Evolutionary conservation across 2,329 filamentous ascomycete genomes (phyloP), one percentile per base, ranked within the genome.

Genomic region (Exophiala sp.): DNA sequence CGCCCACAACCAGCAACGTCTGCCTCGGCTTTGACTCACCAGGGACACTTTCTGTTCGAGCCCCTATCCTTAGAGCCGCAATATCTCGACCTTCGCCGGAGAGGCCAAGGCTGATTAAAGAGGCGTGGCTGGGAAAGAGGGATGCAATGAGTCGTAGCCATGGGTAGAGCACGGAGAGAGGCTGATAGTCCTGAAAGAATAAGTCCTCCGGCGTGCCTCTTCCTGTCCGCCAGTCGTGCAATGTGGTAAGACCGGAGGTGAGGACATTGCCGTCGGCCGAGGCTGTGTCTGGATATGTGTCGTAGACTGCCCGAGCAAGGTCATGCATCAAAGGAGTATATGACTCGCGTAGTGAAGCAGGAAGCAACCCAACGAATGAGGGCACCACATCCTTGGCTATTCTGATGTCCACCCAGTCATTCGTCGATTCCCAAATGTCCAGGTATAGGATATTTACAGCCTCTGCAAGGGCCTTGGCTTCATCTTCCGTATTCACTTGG

Each of bases 101-200:
- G n/a, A 79, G 76, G n/a, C 93, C 93, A 29, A 97, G 81, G 50
- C 72, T 85, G 56, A 85, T 80, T 58, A 85, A 78, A 45, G 80
- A 75, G 35, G 91, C 85, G 59, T 89, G 83, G 0, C 82, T 83
- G 0, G 88, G 84, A 65, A 96, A 97, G 79, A 97, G 89, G 48
- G 88, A 91, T 38, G 88, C 81, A 58, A 96, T 78, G 32, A 96
- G 77, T 42, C 82, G 82, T 84, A 97, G 90, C 93, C 93, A 98
- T 29, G 85, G 86, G n/a, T 79, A 72, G 50, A 95, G 86, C 39
- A 88, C 89, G 2, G 85, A 82, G 18, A 94, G 74, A 1, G 90
- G 88, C 63, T 96, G 93, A 66, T 96, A 98, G 63, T 96, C 82
- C 44, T 81, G 79, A 70, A 98, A 97, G 72, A 96, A 97, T 32